A percentile compares a stretch with the other conserved stretches of the same genome.
These are phyloP conservation scores for Gaeumannomyces sp. DNA, from an alignment of 2,329 filamentous ascomycete genomes.

Conservation along the genomic window DNA sequence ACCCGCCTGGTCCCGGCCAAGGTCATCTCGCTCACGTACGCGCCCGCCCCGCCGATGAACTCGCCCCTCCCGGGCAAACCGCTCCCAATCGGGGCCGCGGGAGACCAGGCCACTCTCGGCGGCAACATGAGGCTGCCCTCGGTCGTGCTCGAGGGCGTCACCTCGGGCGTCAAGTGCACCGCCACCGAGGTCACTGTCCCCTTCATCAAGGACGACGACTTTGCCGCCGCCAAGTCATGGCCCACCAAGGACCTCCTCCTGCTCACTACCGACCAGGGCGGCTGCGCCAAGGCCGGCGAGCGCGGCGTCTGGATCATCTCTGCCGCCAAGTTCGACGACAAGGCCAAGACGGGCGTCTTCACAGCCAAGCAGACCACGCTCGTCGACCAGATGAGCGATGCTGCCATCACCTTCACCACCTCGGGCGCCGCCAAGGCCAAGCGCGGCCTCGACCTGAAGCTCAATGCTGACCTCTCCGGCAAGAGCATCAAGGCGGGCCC, in stretches of 20 bases:
- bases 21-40: too few species aligned
- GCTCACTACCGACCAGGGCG: background rate
- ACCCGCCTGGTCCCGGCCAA: too few species aligned
- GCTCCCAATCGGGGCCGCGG: background rate
- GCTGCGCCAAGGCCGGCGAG: background rate
- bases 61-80: too few species aligned
- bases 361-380: background rate
- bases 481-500: background rate
- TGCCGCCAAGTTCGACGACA: background rate
- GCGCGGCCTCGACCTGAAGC: background rate
- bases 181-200: conserved; percentile 16
- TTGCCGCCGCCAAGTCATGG: background rate
- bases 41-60: too few species aligned
- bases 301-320: background rate
- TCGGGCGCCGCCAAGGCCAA: background rate
- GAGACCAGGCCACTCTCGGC: background rate
- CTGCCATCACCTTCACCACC: background rate
- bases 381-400: conserved; percentile 1
- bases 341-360: background rate
- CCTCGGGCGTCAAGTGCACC: background rate
- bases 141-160: conserved; percentile 1
- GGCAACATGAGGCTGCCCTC: conserved; percentile 5
- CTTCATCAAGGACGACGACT: conserved; percentile 20
- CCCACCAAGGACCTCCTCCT: background rate
- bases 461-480: background rate